These are phyloP conservation scores for Tolypocladium ovalisporum DNA, from an alignment of 2,329 filamentous ascomycete genomes.

Conservation along the genomic window DNA sequence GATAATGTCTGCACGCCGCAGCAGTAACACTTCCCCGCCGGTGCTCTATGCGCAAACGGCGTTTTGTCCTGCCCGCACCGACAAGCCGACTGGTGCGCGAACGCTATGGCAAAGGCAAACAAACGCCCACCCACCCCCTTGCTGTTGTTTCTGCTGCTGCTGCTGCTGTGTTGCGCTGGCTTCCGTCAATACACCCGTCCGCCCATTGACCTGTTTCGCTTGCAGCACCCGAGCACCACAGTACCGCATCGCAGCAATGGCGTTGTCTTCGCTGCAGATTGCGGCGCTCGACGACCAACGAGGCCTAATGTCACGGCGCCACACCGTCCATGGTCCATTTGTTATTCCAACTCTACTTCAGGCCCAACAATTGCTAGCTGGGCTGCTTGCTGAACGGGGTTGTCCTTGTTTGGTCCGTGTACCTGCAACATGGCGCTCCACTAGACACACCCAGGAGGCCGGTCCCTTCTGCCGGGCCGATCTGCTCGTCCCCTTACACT, in stretches of 20 bases:
- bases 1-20: background rate
- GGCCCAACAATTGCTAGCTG: background rate
- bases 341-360: background rate
- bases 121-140: background rate
- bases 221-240: background rate
- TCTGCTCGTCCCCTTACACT: background rate
- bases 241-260: background rate
- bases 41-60: background rate
- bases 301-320: background rate
- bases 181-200: background rate
- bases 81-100: background rate
- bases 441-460: background rate
- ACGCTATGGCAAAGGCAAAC: background rate
- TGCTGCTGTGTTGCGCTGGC: background rate
- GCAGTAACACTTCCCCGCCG: background rate
- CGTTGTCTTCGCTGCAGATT: background rate
- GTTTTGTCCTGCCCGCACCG: constrained; percentile 4
- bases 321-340: background rate
- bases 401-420: background rate
- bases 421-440: background rate
- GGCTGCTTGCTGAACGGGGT: too few species aligned
- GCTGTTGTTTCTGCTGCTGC: background rate
- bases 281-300: background rate
- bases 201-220: background rate
- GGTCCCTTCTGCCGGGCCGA: background rate